phyloP scores from a whole-genome alignment of 192 early-diverging fungal species.

The Mortierella hygrophila region DNA sequence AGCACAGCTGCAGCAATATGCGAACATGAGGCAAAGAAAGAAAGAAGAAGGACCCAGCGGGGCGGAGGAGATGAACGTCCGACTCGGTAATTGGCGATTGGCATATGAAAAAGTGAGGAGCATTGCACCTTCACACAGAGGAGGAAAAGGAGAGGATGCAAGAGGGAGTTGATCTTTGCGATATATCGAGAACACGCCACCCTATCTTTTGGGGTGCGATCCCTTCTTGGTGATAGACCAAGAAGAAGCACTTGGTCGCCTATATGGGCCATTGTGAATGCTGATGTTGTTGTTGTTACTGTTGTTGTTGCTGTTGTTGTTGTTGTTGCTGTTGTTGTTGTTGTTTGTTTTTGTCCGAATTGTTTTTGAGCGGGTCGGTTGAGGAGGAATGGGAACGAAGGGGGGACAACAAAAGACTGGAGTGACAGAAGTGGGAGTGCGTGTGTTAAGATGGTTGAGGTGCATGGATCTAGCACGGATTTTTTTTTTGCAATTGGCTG shows the following conservation, averaged over 20 bases:
- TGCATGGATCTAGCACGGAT: neutral
- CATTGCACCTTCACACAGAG: no score
- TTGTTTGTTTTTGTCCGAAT: neutral
- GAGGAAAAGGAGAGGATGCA: neutral
- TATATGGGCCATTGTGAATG: neutral
- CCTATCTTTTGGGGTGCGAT: no score
- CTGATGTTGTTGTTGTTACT: neutral
- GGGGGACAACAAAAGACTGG: no score
- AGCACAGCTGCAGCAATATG: constrained; percentile 3
- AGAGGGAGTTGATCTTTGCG: neutral
- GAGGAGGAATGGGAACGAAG: neutral
- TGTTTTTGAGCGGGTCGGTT: neutral
- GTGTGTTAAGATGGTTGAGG: neutral
- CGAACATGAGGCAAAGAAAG: neutral
- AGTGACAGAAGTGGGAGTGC: neutral
- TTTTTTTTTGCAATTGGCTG: neutral
- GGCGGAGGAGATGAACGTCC: neutral
- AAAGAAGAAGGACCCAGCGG: neutral
- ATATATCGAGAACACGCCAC: neutral
- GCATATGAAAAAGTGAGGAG: neutral
- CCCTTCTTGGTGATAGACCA: no score
- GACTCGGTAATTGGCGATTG: neutral
- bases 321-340: no score
- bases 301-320: no score
- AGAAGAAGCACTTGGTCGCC: no score